Conservation (phyloP, 2,329 filamentous ascomycete species). For the Fusarium goolgardi region DNA sequence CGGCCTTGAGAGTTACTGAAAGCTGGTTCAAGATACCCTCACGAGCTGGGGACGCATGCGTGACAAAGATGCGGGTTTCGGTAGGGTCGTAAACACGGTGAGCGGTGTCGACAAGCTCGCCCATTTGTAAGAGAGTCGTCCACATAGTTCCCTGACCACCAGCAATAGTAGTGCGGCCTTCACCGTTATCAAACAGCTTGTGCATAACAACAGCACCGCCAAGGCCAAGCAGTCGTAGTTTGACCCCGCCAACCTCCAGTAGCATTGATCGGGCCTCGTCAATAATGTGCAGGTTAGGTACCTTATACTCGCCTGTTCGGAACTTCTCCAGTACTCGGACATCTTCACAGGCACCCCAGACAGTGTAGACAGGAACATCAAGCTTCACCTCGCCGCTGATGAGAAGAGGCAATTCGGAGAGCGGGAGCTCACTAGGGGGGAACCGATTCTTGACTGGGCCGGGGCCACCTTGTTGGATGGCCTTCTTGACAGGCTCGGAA, state of each 20-base stretch:
- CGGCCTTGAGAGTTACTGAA: constrained; percentile 95
- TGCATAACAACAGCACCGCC: constrained; percentile 99
- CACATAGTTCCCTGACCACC: constrained; percentile 99
- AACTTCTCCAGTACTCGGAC: constrained; percentile 98
- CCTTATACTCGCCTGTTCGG: constrained; percentile 96
- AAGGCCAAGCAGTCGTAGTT: constrained; percentile 91
- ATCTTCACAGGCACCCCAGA: constrained; percentile 99
- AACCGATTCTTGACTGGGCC: constrained; percentile 90
- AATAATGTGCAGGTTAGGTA: constrained; percentile 96
- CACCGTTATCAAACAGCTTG: constrained; percentile 98
- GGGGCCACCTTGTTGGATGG: constrained; percentile 72
- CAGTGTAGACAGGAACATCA: constrained; percentile 96
- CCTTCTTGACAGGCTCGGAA: constrained; percentile 78
- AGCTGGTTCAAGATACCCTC: constrained; percentile 98
- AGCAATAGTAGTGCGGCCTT: constrained; percentile 96
- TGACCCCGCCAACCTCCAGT: constrained; percentile 93
- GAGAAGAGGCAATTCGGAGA: constrained; percentile 92
- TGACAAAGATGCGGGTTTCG: constrained; percentile 96
- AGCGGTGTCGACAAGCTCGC: constrained; percentile 95
- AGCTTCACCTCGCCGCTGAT: constrained; percentile 89
- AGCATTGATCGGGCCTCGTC: constrained; percentile 97
- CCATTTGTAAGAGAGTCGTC: constrained; percentile 98
- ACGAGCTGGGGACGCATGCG: constrained; percentile 94
- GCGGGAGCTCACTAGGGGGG: constrained; percentile 80
- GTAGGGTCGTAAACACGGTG: constrained; percentile 98